These are phyloP conservation scores for Linnemannia zychae DNA, from an alignment of 192 early-diverging fungal genomes.

Conservation along the genomic window DNA sequence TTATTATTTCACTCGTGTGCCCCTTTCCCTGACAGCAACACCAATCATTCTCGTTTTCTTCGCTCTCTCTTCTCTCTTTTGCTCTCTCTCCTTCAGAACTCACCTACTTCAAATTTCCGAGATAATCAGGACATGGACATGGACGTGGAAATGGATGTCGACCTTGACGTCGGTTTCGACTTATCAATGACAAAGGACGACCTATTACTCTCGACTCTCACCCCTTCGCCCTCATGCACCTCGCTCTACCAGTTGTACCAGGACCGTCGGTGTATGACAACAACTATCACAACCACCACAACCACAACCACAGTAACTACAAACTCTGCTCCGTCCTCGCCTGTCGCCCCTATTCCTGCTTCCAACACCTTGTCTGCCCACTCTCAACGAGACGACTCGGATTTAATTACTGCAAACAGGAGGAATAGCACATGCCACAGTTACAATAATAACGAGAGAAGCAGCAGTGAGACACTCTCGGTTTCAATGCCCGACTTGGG, in stretches of 20 bases:
- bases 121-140: not conserved
- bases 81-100: not conserved
- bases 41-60: not conserved
- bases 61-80: not conserved
- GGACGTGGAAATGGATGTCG: slow-evolving; percentile 24
- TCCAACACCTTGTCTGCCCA: not conserved
- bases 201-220: slow-evolving; percentile 12
- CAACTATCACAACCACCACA: slow-evolving; percentile 5
- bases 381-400: not conserved
- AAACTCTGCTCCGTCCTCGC: not conserved
- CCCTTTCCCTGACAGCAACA: not conserved
- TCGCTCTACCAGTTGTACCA: slow-evolving; percentile 26
- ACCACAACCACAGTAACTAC: slow-evolving; percentile 12
- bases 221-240: slow-evolving; percentile 27
- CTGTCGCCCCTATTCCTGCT: not conserved
- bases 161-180: slow-evolving; percentile 27
- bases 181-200: slow-evolving; percentile 25
- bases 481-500: not conserved
- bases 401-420: not conserved
- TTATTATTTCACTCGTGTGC: not conserved
- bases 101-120: not conserved
- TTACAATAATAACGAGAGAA: not conserved
- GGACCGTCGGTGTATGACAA: slow-evolving; percentile 4
- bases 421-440: slow-evolving; percentile 4
- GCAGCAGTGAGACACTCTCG: not conserved